Evolutionary conservation across 805 yeast species (phyloP).

Genomic region (Teunomyces pallodes): DNA sequence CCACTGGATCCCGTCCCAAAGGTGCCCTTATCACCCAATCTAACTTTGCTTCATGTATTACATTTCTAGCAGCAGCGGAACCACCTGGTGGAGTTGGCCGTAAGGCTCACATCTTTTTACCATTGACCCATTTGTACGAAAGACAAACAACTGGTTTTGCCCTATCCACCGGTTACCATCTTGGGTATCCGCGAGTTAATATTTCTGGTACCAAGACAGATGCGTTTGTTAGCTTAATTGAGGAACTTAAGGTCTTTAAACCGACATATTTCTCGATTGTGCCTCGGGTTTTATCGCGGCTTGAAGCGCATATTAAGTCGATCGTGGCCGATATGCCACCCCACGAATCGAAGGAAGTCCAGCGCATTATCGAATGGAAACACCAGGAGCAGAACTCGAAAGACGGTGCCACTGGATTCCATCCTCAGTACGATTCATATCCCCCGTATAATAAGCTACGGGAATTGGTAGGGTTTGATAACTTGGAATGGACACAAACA

Average conservation of each 20-base stretch:
- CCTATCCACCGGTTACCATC: conserved; percentile 45
- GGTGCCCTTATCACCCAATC: conserved; percentile 61
- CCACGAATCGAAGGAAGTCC: conserved; percentile 4
- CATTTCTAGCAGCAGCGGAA: conserved; percentile 9
- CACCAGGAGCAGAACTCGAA: conserved; percentile 4
- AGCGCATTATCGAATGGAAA: conserved; percentile 10
- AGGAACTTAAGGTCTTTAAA: conserved; percentile 26
- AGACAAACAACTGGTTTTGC: conserved; percentile 45
- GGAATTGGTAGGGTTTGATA: conserved; percentile 15
- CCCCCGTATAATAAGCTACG: conserved; percentile 11
- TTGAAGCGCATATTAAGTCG: conserved; percentile 22
- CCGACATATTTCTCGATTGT: conserved; percentile 31
- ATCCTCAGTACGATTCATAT: conserved; percentile 13
- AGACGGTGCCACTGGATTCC: conserved; percentile 10
- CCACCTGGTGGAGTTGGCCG: conserved; percentile 2
- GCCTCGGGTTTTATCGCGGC: conserved; percentile 38
- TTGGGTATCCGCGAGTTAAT: conserved; percentile 47
- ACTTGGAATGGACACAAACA: conserved; percentile 17
- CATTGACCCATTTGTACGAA: conserved; percentile 60
- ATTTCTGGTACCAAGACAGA: conserved; percentile 9
- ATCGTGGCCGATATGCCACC: conserved; percentile 3
- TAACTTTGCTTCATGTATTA: conserved; percentile 47
- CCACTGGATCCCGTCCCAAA: conserved; percentile 67
- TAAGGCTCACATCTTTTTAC: conserved; percentile 38
- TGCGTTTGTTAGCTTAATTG: conserved; percentile 23